Evolutionary conservation across 768 basidiomycete genomes (phyloP).

Genomic region (Kwoniella sp.): DNA sequence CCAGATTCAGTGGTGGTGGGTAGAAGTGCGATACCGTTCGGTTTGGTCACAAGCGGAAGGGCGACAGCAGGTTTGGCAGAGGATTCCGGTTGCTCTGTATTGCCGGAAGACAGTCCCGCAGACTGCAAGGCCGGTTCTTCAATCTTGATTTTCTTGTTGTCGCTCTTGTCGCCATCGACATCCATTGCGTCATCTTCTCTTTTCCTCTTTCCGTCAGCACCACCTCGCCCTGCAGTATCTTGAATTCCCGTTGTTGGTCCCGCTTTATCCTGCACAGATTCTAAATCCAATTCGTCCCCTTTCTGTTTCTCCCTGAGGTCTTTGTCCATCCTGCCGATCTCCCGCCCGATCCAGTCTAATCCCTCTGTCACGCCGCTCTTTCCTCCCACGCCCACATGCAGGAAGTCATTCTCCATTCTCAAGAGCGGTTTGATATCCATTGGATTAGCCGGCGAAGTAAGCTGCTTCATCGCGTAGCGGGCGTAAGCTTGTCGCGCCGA

Average conservation of each 20-base stretch:
- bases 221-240: not conserved
- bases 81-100: not conserved
- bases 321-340: slow-evolving; percentile 18
- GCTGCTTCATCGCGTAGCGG: slow-evolving; percentile 21
- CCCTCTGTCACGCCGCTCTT: slow-evolving; percentile 29
- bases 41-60: not conserved
- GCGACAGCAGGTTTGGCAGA: not conserved
- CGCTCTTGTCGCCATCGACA: not conserved
- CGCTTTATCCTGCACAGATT: not conserved
- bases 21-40: not conserved
- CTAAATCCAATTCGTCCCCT: not conserved
- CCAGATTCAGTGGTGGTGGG: not conserved
- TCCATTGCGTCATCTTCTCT: slow-evolving; percentile 1
- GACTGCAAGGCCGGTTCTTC: not conserved
- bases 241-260: not conserved
- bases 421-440: slow-evolving; percentile 43
- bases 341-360: slow-evolving; percentile 29
- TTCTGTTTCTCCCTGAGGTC: slow-evolving; percentile 6
- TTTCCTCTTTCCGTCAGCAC: slow-evolving; percentile 7
- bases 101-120: not conserved
- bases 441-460: slow-evolving; percentile 26
- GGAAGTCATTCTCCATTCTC: slow-evolving; percentile 33
- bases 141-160: slow-evolving; percentile 13
- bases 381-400: slow-evolving; percentile 28
- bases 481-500: slow-evolving; percentile 18